phyloP scores from a whole-genome alignment of 2,329 filamentous ascomycete species.

The Zymoseptoria passerinii region DNA sequence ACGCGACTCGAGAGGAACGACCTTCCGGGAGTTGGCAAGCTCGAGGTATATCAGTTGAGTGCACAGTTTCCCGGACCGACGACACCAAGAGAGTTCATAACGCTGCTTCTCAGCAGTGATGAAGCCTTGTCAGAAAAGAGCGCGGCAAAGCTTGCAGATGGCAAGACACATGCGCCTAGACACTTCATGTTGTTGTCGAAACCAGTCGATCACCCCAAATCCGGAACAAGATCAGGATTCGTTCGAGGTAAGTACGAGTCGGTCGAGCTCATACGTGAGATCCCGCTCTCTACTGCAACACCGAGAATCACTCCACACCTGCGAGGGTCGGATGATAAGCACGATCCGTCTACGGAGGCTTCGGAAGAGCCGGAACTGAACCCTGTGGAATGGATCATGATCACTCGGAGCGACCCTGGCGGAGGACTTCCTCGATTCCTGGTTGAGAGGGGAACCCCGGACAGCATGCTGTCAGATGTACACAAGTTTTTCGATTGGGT shows the following conservation, averaged over 20 bases:
- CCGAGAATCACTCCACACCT: conserved; percentile 26
- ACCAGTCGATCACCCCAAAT: conserved; percentile 69
- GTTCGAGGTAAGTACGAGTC: conserved; percentile 85
- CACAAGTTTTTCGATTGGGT: conserved; percentile 78
- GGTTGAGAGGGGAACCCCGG: conserved; percentile 81
- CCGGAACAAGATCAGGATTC: conserved; percentile 60
- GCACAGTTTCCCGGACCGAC: conserved; percentile 87
- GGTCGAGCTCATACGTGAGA: conserved; percentile 81
- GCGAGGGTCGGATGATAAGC: not conserved
- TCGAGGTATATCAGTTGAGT: conserved; percentile 75
- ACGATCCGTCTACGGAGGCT: conserved; percentile 4
- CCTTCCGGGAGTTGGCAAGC: conserved; percentile 51
- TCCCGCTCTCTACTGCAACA: conserved; percentile 48
- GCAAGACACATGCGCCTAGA: conserved; percentile 42
- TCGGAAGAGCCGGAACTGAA: conserved; percentile 47
- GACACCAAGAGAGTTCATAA: conserved; percentile 79
- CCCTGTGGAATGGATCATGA: conserved; percentile 85
- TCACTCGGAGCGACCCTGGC: conserved; percentile 80
- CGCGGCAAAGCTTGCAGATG: conserved; percentile 22
- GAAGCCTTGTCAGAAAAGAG: conserved; percentile 43
- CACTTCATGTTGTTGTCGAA: conserved; percentile 84
- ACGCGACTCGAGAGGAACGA: conserved; percentile 57
- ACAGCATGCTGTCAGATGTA: conserved; percentile 69
- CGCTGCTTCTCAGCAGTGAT: conserved; percentile 62
- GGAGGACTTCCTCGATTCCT: conserved; percentile 83